Percentiles rank a stretch among this genome's conserved stretches.
Conservation (phyloP, 176 grass and related monocot genomes). For the maize (Zea mays) region Zm-B73-REFERENCE-NAM-5.0 NC_050104.1:80454501-80455000, state of each 20-base stretch:
- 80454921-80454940: conserved; percentile 71
- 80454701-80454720: no score
- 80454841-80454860: conserved; percentile 45
- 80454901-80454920: conserved; percentile 64
- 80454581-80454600: conserved; percentile 43
- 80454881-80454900: conserved; percentile 30
- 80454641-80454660: conserved; percentile 46
- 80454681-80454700: background rate
- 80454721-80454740: no score
- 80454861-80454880: conserved; percentile 28
- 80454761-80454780: background rate
- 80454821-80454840: conserved; percentile 51
- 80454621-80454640: background rate
- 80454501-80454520: no score
- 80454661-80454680: background rate
- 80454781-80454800: conserved; percentile 22
- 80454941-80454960: conserved; percentile 73
- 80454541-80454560: conserved; percentile 4
- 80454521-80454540: conserved; percentile 30
- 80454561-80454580: conserved; percentile 42
- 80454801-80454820: conserved; percentile 44
- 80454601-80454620: conserved; percentile 32
- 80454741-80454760: background rate
- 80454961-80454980: conserved; percentile 47
- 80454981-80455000: background rate